Evolutionary conservation across 495 filamentous ascomycete genomes (phyloP), one percentile per base, ranked within the genome.

Genomic region (Rostrohypoxylon terebratum): DNA sequence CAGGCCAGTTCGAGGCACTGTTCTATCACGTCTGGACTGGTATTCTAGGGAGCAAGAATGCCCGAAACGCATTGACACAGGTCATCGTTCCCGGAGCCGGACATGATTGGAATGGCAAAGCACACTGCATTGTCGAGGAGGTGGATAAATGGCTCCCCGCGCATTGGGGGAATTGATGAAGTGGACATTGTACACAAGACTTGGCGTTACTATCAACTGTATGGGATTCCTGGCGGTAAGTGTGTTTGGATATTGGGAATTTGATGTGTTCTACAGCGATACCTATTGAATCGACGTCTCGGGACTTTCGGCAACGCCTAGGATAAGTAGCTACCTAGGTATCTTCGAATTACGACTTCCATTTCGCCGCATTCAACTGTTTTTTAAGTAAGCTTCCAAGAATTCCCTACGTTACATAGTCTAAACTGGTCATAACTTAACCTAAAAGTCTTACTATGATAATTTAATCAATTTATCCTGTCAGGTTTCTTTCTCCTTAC

Each of bases 141-240:
- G 73, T 75, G 6, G 65, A 75, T 18, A 69, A 67, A 34, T 75
- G 73, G 73, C 21, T 75, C 11, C 51, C 44, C n/a, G 63, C 31
- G 18, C 31, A 42, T 40, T 47, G 51, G 53, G 4, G 34, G 25
- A 4, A 1, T 14, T 20, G 25, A 48, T 9, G 28, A 13, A 34
- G n/a, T 18, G 13, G 33, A 20, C n/a, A 7, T 11, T 38, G 21
- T 53, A 53, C 28, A 14, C 28, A 28, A 28, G 28, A 28, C 28
- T 53, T n/a, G n/a, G 3, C 4, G n/a, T 9, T 20, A 44, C 13
- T 44, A 14, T n/a, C 11, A n/a, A 44, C 16, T n/a, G 14, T 45
- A 20, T 20, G 4, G 42, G n/a, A 50, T 50, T 13, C 47, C 11
- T 18, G 16, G 42, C 4, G 18, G 3, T 28, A 28, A 5, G 28